Evolutionary conservation across 257 asterid genomes (phyloP).

Genomic region (Gentiana dahurica): DNA sequence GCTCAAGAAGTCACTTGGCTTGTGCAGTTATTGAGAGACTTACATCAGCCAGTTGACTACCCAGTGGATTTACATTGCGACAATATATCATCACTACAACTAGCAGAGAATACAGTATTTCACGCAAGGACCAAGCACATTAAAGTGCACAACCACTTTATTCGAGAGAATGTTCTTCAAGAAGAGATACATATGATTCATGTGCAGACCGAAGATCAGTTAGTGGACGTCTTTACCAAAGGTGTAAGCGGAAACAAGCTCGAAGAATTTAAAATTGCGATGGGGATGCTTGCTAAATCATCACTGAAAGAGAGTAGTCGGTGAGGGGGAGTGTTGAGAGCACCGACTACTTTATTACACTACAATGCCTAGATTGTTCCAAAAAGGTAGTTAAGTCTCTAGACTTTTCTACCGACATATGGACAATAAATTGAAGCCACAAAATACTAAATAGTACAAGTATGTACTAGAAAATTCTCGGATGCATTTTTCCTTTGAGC

Average conservation of each 20-base stretch:
- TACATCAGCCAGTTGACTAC: background rate
- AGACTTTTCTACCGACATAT: too few species aligned
- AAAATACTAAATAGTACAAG: too few species aligned
- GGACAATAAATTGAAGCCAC: too few species aligned
- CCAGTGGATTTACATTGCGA: background rate
- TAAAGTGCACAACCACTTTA: background rate
- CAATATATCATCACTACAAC: background rate
- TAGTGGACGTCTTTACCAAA: background rate
- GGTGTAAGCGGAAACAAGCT: background rate
- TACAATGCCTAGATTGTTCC: too few species aligned
- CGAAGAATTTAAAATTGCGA: background rate
- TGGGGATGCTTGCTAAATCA: too few species aligned
- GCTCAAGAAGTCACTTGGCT: background rate
- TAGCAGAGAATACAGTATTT: conserved; percentile 2
- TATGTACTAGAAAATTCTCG: too few species aligned
- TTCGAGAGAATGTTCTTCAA: background rate
- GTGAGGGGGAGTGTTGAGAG: too few species aligned
- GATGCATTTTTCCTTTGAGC: too few species aligned
- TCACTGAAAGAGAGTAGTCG: too few species aligned
- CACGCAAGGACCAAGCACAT: background rate
- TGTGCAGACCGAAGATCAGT: background rate
- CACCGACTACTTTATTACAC: too few species aligned
- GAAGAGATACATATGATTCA: background rate
- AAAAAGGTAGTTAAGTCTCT: too few species aligned
- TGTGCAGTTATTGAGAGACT: background rate